phyloP scores from a whole-genome alignment of 2,329 filamentous ascomycete genomes.

The Diaporthe caulivora region DNA sequence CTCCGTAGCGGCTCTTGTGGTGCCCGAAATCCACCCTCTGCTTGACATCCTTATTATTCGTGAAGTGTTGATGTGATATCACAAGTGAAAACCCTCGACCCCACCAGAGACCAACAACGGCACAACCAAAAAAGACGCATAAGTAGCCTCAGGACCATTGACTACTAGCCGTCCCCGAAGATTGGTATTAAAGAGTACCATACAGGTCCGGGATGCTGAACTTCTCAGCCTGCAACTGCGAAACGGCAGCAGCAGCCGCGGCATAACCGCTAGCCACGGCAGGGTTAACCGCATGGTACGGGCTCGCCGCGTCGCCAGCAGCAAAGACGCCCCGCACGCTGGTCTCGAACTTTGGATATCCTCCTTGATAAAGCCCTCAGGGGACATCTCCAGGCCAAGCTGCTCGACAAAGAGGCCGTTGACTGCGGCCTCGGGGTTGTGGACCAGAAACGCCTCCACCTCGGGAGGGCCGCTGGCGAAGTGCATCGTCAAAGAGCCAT shows the following conservation, averaged over 20 bases:
- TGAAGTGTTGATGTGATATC: too few species aligned
- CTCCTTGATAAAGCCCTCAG: background rate
- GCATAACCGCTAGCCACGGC: background rate
- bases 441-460: constrained; percentile 3
- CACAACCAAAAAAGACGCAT: too few species aligned
- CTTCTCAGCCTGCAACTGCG: constrained; percentile 4
- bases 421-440: background rate
- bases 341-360: background rate
- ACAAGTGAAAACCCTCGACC: too few species aligned
- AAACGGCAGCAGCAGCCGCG: background rate
- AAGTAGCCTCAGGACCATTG: too few species aligned
- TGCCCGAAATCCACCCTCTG: too few species aligned
- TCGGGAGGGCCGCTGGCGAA: background rate
- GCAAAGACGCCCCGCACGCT: background rate
- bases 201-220: background rate
- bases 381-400: background rate
- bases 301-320: background rate
- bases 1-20: too few species aligned
- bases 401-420: background rate
- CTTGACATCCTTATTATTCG: too few species aligned
- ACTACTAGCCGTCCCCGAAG: too few species aligned
- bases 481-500: background rate
- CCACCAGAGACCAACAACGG: background rate
- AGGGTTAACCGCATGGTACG: background rate
- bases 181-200: background rate